phyloP scores from a whole-genome alignment of 2,329 filamentous ascomycete species.

The Alternaria consortialis region DNA sequence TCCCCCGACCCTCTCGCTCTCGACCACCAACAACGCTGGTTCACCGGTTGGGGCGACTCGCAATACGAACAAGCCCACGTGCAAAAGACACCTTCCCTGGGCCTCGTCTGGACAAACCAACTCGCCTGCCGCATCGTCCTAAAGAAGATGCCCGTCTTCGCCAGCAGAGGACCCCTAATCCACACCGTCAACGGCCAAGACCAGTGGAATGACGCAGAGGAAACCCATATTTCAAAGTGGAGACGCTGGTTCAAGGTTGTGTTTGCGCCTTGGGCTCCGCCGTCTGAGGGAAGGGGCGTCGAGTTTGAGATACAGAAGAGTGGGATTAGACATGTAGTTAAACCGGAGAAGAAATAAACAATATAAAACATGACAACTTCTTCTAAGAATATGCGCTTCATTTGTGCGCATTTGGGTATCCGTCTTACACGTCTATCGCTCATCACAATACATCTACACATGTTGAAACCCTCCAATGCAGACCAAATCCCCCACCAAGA shows the following conservation, averaged over 20 bases:
- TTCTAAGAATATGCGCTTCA: neutral
- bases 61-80: slow-evolving; percentile 42
- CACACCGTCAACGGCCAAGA: slow-evolving; percentile 48
- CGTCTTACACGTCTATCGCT: neutral
- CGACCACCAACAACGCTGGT: slow-evolving; percentile 92
- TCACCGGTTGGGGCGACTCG: slow-evolving; percentile 89
- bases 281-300: slow-evolving; percentile 62
- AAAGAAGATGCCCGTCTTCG: slow-evolving; percentile 71
- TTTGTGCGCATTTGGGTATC: neutral
- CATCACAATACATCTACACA: neutral
- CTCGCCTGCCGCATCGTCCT: slow-evolving; percentile 83
- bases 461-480: neutral
- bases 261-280: slow-evolving; percentile 79
- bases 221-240: slow-evolving; percentile 66
- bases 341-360: slow-evolving; percentile 14
- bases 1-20: slow-evolving; percentile 71
- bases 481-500: neutral
- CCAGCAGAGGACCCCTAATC: slow-evolving; percentile 19
- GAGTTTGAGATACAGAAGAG: slow-evolving; percentile 73
- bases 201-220: slow-evolving; percentile 52
- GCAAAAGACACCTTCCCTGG: slow-evolving; percentile 85
- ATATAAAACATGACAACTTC: neutral
- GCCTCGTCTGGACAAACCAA: slow-evolving; percentile 91
- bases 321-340: slow-evolving; percentile 36
- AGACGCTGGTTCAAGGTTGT: slow-evolving; percentile 86